phyloP scores from a whole-genome alignment of 768 basidiomycete genomes.

The Lanmaoa rubissima region DNA sequence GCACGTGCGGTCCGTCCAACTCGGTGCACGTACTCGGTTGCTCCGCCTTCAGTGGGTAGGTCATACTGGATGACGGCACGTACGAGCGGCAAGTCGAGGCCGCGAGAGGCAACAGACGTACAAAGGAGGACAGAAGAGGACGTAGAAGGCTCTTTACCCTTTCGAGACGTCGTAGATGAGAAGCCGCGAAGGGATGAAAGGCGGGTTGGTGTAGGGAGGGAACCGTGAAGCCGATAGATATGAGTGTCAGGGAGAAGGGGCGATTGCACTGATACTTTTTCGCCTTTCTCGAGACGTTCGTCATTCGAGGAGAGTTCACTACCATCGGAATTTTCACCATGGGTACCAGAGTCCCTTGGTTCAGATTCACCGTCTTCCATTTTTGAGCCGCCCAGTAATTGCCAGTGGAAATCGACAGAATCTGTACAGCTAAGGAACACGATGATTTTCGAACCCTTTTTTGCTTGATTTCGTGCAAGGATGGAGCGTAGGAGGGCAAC shows the following conservation, averaged over 20 bases:
- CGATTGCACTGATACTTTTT: conserved; percentile 58
- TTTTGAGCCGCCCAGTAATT: conserved; percentile 64
- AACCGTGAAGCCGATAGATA: conserved; percentile 91
- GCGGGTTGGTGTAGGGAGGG: conserved; percentile 77
- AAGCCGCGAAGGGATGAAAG: conserved; percentile 83
- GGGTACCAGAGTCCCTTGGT: conserved; percentile 22
- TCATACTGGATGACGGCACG: conserved; percentile 95
- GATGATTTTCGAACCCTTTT: conserved; percentile 70
- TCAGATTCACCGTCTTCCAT: conserved; percentile 51
- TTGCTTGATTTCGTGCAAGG: conserved; percentile 57
- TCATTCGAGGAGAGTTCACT: conserved; percentile 26
- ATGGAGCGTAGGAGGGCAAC: conserved; percentile 82
- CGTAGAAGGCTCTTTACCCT: conserved; percentile 29
- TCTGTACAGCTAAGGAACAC: conserved; percentile 97
- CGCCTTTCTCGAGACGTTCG: conserved; percentile 28
- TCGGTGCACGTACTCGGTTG: conserved; percentile 94
- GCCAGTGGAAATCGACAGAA: conserved; percentile 97
- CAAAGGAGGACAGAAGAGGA: conserved; percentile 80
- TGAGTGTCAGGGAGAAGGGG: conserved; percentile 77
- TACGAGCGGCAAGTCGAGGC: conserved; percentile 92
- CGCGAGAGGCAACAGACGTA: conserved; percentile 98
- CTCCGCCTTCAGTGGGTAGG: conserved; percentile 94
- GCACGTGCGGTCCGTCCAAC: conserved; percentile 97
- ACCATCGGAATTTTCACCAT: conserved; percentile 25
- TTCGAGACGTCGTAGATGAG: conserved; percentile 43